Base-by-base conservation (phyloP, 257 asterid genomes). In the Penstemon newberryi region DNA sequence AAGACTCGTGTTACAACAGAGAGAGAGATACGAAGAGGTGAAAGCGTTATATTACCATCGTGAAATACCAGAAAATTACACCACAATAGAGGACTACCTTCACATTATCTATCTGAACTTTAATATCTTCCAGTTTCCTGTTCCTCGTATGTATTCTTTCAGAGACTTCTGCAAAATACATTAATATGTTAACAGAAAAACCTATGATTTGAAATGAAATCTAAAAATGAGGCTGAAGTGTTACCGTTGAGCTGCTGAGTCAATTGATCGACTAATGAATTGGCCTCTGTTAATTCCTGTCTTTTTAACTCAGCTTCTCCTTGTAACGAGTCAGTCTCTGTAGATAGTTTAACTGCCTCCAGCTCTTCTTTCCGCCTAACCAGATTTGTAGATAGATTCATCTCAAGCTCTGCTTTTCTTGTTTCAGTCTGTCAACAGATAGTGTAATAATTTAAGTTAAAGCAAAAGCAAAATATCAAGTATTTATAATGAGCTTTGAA, bases 301-400 rank as follows among this genome's bases (percentile, higher is more conserved):
- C 75, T 76, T 82, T 90, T 94, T 79, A 82, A 72, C 66, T 87
- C 96, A 83, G 94, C 89, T 66, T 91, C 97, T 71, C 78, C 86
- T 66, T 70, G 88, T 74, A 94, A 78, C 78, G 70, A 64, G 57
- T 89, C 91, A 73, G 81, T 74, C 64, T 91, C 99, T 33, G 83
- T 78, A 51, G 97, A 89, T 67, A 71, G 80, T 83, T 82, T 89
- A 62, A 84, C 79, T 2, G 96, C 95, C 93, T 87, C 91, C 69
- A 94, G 75, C 85, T 94, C 99, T 80, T 91, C 96, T 77, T 87
- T 94, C 76, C 96, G 85, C 81, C 96, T 87, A 58, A 88, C 95
- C 61, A 94, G 96, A 77, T 94, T 94, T 50, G 99, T 87, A 45
- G 97, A 94, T 53, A 91, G 86, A 70, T 94, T 94, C 96, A 87